These are phyloP conservation scores for Dioscorea zingiberensis DNA, from an alignment of 106 monocot species.

Conservation along the genomic window DNA sequence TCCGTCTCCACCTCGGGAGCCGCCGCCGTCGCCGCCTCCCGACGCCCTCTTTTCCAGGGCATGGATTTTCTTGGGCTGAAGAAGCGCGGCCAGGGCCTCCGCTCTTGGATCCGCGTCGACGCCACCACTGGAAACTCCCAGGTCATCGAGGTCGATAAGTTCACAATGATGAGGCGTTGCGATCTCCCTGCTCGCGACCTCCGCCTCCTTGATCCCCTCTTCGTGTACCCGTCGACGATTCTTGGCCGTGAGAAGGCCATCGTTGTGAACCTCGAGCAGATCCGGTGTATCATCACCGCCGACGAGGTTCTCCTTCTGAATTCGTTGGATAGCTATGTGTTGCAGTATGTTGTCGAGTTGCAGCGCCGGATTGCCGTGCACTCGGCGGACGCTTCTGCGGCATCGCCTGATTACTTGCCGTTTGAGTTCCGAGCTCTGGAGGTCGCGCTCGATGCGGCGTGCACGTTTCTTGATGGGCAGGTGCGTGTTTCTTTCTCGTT, in stretches of 20 bases:
- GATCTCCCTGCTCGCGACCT: conserved; percentile 38
- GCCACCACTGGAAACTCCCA: conserved; percentile 31
- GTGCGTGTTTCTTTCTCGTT: conserved; percentile 7
- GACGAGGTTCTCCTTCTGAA: conserved; percentile 65
- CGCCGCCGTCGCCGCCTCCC: no score
- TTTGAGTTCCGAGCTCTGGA: conserved; percentile 73
- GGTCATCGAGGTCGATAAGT: conserved; percentile 39
- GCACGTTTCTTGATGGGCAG: conserved; percentile 55
- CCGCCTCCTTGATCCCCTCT: conserved; percentile 38
- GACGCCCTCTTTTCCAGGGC: no score
- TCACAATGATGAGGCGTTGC: conserved; percentile 46
- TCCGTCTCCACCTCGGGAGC: no score
- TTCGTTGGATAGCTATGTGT: conserved; percentile 35
- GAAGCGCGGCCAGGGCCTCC: no score
- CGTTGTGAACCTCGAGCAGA: conserved; percentile 67
- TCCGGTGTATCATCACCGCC: conserved; percentile 74
- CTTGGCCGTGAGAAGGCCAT: conserved; percentile 71
- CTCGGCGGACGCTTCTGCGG: background rate
- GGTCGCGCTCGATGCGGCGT: conserved; percentile 58
- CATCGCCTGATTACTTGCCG: conserved; percentile 40
- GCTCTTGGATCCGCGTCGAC: no score
- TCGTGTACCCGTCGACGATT: conserved; percentile 56
- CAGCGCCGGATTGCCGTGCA: conserved; percentile 22
- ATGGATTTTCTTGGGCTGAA: no score
- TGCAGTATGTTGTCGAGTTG: conserved; percentile 38